phyloP scores from a whole-genome alignment of 495 filamentous ascomycete species.

The Xylaria venustula region DNA sequence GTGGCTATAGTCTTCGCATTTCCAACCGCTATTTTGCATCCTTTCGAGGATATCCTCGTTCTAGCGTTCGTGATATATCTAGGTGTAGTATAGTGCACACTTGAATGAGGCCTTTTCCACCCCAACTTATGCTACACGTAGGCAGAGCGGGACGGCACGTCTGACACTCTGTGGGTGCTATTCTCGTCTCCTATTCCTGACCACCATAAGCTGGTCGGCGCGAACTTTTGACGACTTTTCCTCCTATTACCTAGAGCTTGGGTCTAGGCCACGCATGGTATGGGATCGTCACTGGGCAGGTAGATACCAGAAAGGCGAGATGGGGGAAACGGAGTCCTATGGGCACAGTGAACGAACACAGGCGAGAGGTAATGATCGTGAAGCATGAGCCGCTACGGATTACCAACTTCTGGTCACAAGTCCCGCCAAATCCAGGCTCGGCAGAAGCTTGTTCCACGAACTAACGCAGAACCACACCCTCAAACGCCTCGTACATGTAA shows the following conservation, averaged over 20 bases:
- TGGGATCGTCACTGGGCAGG: not conserved
- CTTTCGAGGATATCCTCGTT: not conserved
- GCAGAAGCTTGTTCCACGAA: not conserved
- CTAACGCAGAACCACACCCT: not conserved
- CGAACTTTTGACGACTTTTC: not conserved
- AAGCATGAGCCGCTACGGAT: not conserved
- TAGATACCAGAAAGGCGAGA: not conserved
- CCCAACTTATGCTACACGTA: no score
- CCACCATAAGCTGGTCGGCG: no score
- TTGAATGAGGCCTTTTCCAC: not conserved
- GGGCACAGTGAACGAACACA: no score
- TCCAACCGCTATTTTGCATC: not conserved
- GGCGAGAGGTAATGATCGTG: no score
- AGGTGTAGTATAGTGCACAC: no score
- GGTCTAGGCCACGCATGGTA: not conserved
- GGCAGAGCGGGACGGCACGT: slow-evolving; percentile 4
- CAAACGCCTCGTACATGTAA: not conserved
- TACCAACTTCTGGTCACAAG: not conserved
- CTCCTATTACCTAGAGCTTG: not conserved
- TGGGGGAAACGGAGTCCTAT: not conserved
- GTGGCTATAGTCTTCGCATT: no score
- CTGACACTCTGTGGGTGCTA: not conserved
- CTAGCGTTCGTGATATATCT: not conserved
- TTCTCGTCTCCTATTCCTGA: not conserved
- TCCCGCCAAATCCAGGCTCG: not conserved